phyloP scores from a whole-genome alignment of 2,329 filamentous ascomycete species.

The Onygenales sp. region DNA sequence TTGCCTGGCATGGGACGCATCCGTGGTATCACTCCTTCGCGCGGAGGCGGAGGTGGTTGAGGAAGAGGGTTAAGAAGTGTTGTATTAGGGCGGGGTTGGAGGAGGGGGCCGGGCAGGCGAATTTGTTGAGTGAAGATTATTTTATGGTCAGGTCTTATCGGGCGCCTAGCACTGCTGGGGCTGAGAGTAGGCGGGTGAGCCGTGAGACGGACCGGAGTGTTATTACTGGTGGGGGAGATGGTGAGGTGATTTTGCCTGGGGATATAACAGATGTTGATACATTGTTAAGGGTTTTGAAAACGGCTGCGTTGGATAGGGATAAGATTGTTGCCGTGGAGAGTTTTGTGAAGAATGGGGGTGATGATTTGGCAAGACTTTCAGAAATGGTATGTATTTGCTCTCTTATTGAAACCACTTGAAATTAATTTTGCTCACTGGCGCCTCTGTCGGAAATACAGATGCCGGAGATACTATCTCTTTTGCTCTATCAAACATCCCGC shows the following conservation, averaged over 20 bases:
- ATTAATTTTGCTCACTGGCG: neutral
- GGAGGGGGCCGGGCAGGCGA: neutral
- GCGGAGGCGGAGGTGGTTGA: conserved; percentile 77
- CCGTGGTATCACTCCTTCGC: conserved; percentile 95
- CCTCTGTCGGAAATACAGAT: conserved; percentile 41
- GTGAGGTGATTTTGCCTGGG: conserved; percentile 37
- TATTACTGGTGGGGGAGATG: conserved; percentile 26
- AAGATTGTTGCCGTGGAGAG: conserved; percentile 75
- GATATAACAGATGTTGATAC: conserved; percentile 57
- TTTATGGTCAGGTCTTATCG: conserved; percentile 57
- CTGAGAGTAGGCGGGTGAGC: conserved; percentile 16
- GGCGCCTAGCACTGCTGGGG: conserved; percentile 26
- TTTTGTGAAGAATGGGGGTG: conserved; percentile 67
- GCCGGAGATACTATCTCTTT: conserved; percentile 73
- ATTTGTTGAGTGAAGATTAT: conserved; percentile 61
- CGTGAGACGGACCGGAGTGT: conserved; percentile 5
- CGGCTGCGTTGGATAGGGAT: conserved; percentile 74
- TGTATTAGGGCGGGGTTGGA: conserved; percentile 13
- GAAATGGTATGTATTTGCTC: conserved; percentile 38
- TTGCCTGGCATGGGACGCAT: conserved; percentile 78
- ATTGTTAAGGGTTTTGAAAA: conserved; percentile 59
- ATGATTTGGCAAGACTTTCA: conserved; percentile 66
- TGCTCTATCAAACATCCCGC: conserved; percentile 83
- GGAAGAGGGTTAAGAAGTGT: conserved; percentile 60
- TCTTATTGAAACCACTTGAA: neutral